Base-by-base conservation (phyloP, 2,329 filamentous ascomycete species). In the Dactylellina leptospora region DNA sequence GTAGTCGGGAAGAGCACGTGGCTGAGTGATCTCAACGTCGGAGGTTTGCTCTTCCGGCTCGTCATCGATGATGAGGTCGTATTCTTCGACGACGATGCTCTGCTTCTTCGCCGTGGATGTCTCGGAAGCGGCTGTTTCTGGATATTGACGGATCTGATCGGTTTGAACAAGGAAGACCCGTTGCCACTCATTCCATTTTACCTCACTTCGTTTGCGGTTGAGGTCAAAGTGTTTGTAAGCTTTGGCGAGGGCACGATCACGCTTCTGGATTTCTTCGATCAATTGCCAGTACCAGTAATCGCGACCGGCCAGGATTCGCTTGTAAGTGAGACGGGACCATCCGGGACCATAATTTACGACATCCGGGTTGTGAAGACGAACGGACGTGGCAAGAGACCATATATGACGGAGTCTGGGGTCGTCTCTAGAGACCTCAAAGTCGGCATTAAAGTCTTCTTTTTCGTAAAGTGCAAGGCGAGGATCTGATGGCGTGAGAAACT, bases 381-480 rank as follows among this genome's bases (percentile, higher is more conserved):
- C 48, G 11, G 50, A 54, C 1, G 69, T 60, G 13, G 59, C 40
- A n/a, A 73, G 45, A 18, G 10, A 28, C 59, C 53, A 59, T 13
- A 72, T 44, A 18, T 72, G 60, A 33, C 69, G 54, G 55, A 73
- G 51, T 28, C 69, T 60, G 18, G 69, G 61, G 30, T 73, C 69
- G 30, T 61, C 55, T 66, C 62, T 61, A 68, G 45, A 58, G 36
- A 73, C 50, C 61, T 73, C 69, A 50, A 72, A 72, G 18, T 66
- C 50, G 45, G 47, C 58, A 28, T 68, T 30, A 10, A 36, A 45
- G 36, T 64, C 47, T 40, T 72, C 68, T 3, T 58, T 38, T 18
- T 64, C 59, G 18, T 20, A 50, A 18, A 44, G 23, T 10, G 53
- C 23, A 10, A 72, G 53, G 6, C 54, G 54, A 6, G 22, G 9